Evolutionary conservation across 2,329 filamentous ascomycete species (phyloP).

Genomic region (Aspergillus neotritici): DNA sequence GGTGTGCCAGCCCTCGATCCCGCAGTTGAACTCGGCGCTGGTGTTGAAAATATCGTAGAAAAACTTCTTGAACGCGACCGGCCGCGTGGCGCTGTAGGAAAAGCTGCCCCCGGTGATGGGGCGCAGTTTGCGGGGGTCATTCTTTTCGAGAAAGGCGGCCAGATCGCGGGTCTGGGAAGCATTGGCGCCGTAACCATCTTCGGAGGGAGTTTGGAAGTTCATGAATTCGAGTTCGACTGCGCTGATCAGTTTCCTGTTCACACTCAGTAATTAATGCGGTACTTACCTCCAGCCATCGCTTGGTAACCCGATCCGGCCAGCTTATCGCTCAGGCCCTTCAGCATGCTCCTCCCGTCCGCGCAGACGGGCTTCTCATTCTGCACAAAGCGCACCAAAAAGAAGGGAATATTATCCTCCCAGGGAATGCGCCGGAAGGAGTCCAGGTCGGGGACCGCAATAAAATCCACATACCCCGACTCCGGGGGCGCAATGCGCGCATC

Average conservation of each 20-base stretch:
- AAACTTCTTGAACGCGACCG: slow-evolving; percentile 82
- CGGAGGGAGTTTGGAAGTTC: slow-evolving; percentile 25
- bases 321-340: slow-evolving; percentile 63
- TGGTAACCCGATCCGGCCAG: slow-evolving; percentile 60
- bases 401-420: slow-evolving; percentile 79
- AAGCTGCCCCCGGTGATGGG: slow-evolving; percentile 91
- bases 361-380: slow-evolving; percentile 68
- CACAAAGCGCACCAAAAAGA: slow-evolving; percentile 74
- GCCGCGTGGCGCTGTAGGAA: slow-evolving; percentile 78
- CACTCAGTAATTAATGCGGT: neutral
- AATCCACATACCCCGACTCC: slow-evolving; percentile 83
- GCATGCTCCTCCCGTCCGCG: slow-evolving; percentile 69
- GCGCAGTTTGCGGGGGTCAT: slow-evolving; percentile 65
- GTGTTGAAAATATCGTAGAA: slow-evolving; percentile 80
- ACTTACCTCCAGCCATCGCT: slow-evolving; percentile 81
- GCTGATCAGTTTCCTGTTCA: slow-evolving; percentile 3
- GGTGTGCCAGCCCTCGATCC: slow-evolving; percentile 89
- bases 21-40: slow-evolving; percentile 68
- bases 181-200: slow-evolving; percentile 47
- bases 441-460: slow-evolving; percentile 75
- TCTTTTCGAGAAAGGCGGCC: slow-evolving; percentile 65
- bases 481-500: slow-evolving; percentile 67
- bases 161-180: slow-evolving; percentile 75
- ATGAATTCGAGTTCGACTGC: slow-evolving; percentile 83
- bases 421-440: slow-evolving; percentile 72